These are phyloP conservation scores for Dorcoceras hygrometricum DNA, from an alignment of 257 asterid genomes.

Conservation along the genomic window DNA sequence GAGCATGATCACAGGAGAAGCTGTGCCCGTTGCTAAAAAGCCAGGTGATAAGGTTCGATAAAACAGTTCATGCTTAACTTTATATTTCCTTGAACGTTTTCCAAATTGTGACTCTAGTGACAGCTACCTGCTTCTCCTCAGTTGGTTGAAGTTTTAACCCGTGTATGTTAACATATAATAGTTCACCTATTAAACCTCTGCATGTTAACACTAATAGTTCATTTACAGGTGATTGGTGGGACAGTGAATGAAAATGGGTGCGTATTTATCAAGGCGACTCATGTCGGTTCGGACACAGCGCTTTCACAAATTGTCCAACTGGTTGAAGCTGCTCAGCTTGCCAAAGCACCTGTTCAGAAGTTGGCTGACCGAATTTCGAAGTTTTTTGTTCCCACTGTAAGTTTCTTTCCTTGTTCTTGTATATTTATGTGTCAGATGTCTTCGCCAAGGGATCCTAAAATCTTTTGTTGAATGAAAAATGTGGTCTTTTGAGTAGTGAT, in stretches of 20 bases:
- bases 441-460: slow-evolving; percentile 11
- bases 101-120: not conserved
- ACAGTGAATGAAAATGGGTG: slow-evolving; percentile 94
- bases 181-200: slow-evolving; percentile 24
- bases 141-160: not conserved
- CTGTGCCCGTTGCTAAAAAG: slow-evolving; percentile 76
- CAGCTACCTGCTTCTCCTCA: not conserved
- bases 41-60: slow-evolving; percentile 83
- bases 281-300: slow-evolving; percentile 95
- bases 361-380: slow-evolving; percentile 94
- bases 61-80: not conserved
- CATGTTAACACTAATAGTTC: slow-evolving; percentile 14
- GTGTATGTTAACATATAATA: slow-evolving; percentile 12
- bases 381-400: slow-evolving; percentile 87
- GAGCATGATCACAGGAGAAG: slow-evolving; percentile 98
- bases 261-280: slow-evolving; percentile 80
- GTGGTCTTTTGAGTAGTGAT: slow-evolving; percentile 19
- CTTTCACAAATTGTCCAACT: slow-evolving; percentile 94
- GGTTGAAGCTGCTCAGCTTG: slow-evolving; percentile 99
- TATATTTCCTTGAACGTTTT: slow-evolving; percentile 14
- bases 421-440: not conserved
- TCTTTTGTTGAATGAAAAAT: not conserved
- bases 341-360: slow-evolving; percentile 98
- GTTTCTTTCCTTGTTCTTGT: slow-evolving; percentile 28
- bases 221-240: slow-evolving; percentile 85